These are phyloP conservation scores for Colletotrichum caudatum DNA, from an alignment of 2,329 filamentous ascomycete genomes.

Conservation along the genomic window DNA sequence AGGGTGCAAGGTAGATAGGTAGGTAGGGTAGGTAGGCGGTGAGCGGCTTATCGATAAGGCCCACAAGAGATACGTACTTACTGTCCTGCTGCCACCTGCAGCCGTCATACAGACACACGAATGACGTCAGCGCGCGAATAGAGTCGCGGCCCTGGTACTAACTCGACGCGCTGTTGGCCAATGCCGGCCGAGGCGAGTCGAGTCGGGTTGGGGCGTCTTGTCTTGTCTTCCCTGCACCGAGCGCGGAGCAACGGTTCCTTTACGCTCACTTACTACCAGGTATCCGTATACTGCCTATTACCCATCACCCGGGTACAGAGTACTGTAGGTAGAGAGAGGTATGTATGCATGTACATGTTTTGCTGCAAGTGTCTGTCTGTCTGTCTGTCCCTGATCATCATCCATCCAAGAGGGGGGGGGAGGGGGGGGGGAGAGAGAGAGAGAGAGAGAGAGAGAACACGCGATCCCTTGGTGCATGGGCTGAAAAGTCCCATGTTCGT, in stretches of 20 bases:
- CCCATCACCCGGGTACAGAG: no score
- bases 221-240: slow-evolving; percentile 1
- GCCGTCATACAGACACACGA: no score
- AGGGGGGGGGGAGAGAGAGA: no score
- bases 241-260: slow-evolving; percentile 26
- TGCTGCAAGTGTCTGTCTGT: no score
- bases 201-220: no score
- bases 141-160: slow-evolving; percentile 16
- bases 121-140: slow-evolving; percentile 35
- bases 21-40: no score
- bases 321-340: no score
- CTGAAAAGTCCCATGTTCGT: background rate
- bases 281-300: no score
- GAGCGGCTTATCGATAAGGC: slow-evolving; percentile 10
- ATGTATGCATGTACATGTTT: no score
- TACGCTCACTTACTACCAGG: background rate
- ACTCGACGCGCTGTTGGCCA: slow-evolving; percentile 20
- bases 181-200: background rate
- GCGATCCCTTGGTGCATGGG: slow-evolving; percentile 29
- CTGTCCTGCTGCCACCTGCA: no score
- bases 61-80: background rate
- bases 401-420: background rate
- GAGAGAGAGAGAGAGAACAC: slow-evolving; percentile 14
- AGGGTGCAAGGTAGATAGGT: no score
- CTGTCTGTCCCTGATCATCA: background rate